Evolutionary conservation across 108 stramenopile genomes (phyloP).

Genomic region (Seminavis robusta): DNA sequence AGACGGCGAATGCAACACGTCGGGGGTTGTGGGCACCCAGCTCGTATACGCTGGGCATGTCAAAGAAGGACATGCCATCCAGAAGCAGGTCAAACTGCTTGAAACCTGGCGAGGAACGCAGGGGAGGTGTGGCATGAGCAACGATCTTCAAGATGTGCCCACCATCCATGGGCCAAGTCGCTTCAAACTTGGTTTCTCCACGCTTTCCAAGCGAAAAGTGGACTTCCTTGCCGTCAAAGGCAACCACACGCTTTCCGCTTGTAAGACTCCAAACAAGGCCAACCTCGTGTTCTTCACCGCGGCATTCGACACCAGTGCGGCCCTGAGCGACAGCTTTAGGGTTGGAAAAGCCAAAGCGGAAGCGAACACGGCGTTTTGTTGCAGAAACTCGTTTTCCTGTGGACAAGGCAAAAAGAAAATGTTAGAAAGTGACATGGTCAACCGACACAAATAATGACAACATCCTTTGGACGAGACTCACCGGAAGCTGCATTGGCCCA

Average conservation of each 20-base stretch:
- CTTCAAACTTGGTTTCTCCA: constrained; percentile 51
- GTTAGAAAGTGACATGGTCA: too few species aligned
- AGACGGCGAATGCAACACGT: neutral
- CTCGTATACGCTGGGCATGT: constrained; percentile 77
- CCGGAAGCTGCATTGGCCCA: neutral
- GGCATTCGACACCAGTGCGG: constrained; percentile 54
- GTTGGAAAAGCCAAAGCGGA: constrained; percentile 79
- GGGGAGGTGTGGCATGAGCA: constrained; percentile 53
- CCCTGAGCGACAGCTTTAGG: constrained; percentile 42
- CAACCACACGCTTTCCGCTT: constrained; percentile 64
- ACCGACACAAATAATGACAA: too few species aligned
- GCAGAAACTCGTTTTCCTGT: constrained; percentile 63
- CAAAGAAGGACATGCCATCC: constrained; percentile 70
- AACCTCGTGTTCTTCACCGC: constrained; percentile 86
- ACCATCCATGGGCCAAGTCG: constrained; percentile 51
- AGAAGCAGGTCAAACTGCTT: constrained; percentile 69
- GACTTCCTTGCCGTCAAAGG: constrained; percentile 65
- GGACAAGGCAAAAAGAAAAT: constrained; percentile 2
- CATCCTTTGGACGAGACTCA: too few species aligned
- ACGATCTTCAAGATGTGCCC: constrained; percentile 43
- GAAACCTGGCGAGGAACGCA: constrained; percentile 16
- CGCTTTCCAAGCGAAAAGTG: constrained; percentile 50
- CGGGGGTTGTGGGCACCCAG: constrained; percentile 30
- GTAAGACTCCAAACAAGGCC: constrained; percentile 71
- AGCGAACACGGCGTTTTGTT: constrained; percentile 75